These are phyloP conservation scores for Recurvomyces mirabilis DNA, from an alignment of 495 filamentous ascomycete species.

Conservation along the genomic window DNA sequence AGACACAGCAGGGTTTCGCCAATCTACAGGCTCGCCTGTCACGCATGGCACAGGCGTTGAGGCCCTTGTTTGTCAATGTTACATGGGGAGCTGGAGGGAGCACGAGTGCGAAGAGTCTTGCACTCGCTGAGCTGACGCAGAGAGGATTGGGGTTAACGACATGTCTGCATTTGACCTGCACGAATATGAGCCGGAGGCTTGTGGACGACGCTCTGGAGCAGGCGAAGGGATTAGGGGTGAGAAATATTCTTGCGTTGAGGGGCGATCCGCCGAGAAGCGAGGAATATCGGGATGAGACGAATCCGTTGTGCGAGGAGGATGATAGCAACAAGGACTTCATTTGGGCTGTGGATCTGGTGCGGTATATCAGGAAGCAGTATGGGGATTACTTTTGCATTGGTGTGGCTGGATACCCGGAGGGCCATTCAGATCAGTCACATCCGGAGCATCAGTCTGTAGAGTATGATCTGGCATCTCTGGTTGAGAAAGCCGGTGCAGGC, in stretches of 20 bases:
- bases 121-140: constrained; percentile 92
- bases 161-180: constrained; percentile 92
- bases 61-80: constrained; percentile 89
- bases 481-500: constrained; percentile 83
- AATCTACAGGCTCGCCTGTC: constrained; percentile 88
- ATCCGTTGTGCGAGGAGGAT: constrained; percentile 37
- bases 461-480: constrained; percentile 76
- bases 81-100: constrained; percentile 97
- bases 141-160: constrained; percentile 83
- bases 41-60: constrained; percentile 83
- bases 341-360: constrained; percentile 82
- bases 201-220: constrained; percentile 84
- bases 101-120: constrained; percentile 78
- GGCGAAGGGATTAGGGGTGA: constrained; percentile 82
- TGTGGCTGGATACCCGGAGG: constrained; percentile 89
- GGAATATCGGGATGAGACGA: constrained; percentile 54
- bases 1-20: constrained; percentile 73
- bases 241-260: constrained; percentile 86
- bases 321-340: constrained; percentile 70
- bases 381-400: constrained; percentile 96
- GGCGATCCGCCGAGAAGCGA: constrained; percentile 87
- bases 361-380: constrained; percentile 72
- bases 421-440: constrained; percentile 84
- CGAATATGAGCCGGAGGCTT: constrained; percentile 82
- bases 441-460: constrained; percentile 64